phyloP scores from a whole-genome alignment of 208 protist species.

The Crithidia thermophila region DNA sequence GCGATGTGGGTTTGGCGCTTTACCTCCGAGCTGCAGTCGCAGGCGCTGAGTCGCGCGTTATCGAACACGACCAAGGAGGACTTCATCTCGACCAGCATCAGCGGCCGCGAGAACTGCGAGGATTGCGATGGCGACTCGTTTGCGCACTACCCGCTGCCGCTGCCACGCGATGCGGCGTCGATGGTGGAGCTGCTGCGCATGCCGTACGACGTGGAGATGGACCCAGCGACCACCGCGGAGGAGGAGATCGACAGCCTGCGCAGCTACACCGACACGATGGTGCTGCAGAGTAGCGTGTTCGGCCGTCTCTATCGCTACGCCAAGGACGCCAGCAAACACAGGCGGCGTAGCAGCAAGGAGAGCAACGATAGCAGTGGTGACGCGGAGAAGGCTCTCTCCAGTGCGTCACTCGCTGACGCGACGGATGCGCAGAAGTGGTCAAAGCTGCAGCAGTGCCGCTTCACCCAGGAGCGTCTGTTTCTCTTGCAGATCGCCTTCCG shows the following conservation, averaged over 20 bases:
- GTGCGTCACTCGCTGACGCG: background rate
- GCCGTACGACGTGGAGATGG: conserved; percentile 13
- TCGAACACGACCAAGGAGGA: background rate
- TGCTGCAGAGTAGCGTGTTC: background rate
- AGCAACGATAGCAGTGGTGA: background rate
- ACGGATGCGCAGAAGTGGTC: background rate
- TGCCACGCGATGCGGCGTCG: conserved; percentile 18
- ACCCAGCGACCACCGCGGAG: background rate
- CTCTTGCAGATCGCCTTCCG: conserved; percentile 21
- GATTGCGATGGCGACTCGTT: too few species aligned
- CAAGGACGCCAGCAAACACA: too few species aligned
- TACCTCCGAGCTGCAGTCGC: conserved; percentile 10
- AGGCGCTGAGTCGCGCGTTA: conserved; percentile 1
- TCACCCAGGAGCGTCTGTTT: conserved; percentile 13
- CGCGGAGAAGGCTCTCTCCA: too few species aligned
- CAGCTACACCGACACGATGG: background rate
- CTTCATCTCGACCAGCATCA: too few species aligned
- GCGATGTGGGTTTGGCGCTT: conserved; percentile 25
- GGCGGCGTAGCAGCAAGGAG: background rate
- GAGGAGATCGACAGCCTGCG: background rate
- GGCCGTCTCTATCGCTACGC: too few species aligned
- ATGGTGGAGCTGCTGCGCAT: conserved; percentile 27
- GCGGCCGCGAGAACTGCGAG: too few species aligned
- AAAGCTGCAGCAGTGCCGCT: background rate
- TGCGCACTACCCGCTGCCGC: background rate